These are phyloP conservation scores for Plasmodium malariae DNA, from an alignment of 169 alveolate genomes.

Conservation along the genomic window DNA sequence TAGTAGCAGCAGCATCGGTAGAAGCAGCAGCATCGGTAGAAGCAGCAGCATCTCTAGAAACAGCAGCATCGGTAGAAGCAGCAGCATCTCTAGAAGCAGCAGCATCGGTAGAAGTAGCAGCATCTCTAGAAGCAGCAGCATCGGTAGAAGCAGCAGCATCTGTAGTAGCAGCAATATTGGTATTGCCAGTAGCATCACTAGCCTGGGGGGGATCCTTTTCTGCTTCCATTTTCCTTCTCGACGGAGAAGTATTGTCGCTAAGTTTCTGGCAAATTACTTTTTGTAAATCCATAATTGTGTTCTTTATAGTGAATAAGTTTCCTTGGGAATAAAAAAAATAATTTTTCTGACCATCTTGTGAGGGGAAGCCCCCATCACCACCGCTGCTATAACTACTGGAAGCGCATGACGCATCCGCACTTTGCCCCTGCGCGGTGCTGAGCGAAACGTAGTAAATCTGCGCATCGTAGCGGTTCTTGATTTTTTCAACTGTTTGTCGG, in stretches of 20 bases:
- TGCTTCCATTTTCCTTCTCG: not conserved
- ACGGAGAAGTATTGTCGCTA: not conserved
- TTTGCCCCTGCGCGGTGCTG: no score
- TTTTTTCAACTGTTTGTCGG: not conserved
- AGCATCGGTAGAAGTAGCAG: not conserved
- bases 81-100: not conserved
- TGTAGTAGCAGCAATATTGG: no score
- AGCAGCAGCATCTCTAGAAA: not conserved
- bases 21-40: not conserved
- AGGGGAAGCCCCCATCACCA: not conserved
- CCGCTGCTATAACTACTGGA: not conserved
- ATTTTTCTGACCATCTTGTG: no score
- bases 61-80: not conserved
- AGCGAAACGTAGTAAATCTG: constrained; percentile 33
- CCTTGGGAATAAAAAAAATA: no score
- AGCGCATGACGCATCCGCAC: no score
- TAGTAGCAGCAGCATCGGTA: not conserved
- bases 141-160: not conserved
- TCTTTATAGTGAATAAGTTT: no score
- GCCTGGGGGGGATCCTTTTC: not conserved
- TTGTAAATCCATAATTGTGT: no score
- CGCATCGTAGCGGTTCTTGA: not conserved
- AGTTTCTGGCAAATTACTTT: not conserved
- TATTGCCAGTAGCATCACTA: not conserved
- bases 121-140: not conserved